Evolutionary conservation across 371 early-diverging fungal species (phyloP).

Genomic region (Lichtheimia ornata): DNA sequence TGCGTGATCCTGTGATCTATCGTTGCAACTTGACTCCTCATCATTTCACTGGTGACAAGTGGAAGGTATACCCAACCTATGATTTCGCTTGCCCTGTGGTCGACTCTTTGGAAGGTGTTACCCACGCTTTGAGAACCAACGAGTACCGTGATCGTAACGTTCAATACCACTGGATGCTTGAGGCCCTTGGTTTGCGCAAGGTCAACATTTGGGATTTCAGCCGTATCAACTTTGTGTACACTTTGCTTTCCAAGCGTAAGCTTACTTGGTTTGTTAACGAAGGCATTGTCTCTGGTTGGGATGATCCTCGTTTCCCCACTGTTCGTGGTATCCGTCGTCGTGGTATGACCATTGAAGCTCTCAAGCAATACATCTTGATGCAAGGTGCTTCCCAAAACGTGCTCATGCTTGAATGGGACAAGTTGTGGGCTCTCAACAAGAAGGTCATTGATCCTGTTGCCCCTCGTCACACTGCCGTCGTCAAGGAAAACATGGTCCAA

Average conservation of each 20-base stretch:
- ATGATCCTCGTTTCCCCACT: constrained; percentile 99
- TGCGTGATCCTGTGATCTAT: constrained; percentile 99
- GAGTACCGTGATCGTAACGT: constrained; percentile 99
- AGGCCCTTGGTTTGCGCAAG: constrained; percentile 84
- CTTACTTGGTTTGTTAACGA: constrained; percentile 97
- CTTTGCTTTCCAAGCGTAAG: constrained; percentile 99
- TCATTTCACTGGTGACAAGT: constrained; percentile 86
- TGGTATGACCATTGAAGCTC: constrained; percentile 98
- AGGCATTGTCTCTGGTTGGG: constrained; percentile 95
- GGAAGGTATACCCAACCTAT: constrained; percentile 99
- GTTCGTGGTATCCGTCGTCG: constrained; percentile 96
- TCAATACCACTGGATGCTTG: constrained; percentile 99
- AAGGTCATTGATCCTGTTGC: constrained; percentile 96
- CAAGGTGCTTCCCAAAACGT: constrained; percentile 99
- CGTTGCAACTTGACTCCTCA: constrained; percentile 95
- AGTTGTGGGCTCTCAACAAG: constrained; percentile 99
- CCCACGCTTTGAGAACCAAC: constrained; percentile 97
- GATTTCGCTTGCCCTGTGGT: constrained; percentile 99
- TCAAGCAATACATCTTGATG: constrained; percentile 97
- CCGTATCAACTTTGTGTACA: constrained; percentile 99
- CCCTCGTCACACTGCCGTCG: constrained; percentile 90
- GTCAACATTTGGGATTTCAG: constrained; percentile 94
- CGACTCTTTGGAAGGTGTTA: constrained; percentile 98
- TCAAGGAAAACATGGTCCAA: constrained; percentile 64
- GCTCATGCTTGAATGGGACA: constrained; percentile 98